Evolutionary conservation across 2,329 filamentous ascomycete species (phyloP), one percentile per base, ranked within the genome.

Genomic region (Alternaria hordeiaustralica): DNA sequence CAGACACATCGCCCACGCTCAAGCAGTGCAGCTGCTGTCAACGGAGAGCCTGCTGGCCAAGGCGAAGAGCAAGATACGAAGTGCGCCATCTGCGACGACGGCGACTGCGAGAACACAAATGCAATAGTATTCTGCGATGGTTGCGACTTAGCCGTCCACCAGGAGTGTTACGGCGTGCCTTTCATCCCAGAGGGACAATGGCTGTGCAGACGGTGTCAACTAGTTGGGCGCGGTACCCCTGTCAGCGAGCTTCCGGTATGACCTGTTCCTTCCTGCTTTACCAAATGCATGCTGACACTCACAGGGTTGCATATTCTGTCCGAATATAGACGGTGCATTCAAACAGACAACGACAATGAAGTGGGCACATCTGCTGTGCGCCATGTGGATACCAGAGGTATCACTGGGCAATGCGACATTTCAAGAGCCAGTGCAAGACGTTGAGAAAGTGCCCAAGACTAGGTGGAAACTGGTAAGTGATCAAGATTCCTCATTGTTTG

Each of bases 81-180:
- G 80, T 99, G 96, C 78, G 94, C 93, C 21, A 96, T 99, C 61
- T 99, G 96, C 78, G 96, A 99, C 77, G 96, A 99, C 75, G 96
- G 96, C n/a, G 96, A 99, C 77, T 99, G 96, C 76, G 96, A 99
- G 82, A 99, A 99, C 79, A 96, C 96, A 21, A 99, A 99, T 76
- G 96, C 96, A 1, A 99, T 99, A 75, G 96, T 99, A 21, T 99
- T 99, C 77, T 99, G 96, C 78, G 96, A 99, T 78, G 96, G 96
- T 4, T 99, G 96, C 81, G 96, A 99, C 80, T 84, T 99, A 55
- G 96, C 96, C 4, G 96, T 99, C 10, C 96, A 99, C 80, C 96
- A 99, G 80, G 96, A 99, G 83, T 99, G 96, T 81, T 99, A 99
- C 77, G 96, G 96, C 60, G 96, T 99, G 50, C 96, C 96, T 1